A percentile compares a stretch with the other conserved stretches of the same genome.
Evolutionary conservation across 2,329 filamentous ascomycete genomes (phyloP).

Genomic region (Colletotrichum chrysophilum): DNA sequence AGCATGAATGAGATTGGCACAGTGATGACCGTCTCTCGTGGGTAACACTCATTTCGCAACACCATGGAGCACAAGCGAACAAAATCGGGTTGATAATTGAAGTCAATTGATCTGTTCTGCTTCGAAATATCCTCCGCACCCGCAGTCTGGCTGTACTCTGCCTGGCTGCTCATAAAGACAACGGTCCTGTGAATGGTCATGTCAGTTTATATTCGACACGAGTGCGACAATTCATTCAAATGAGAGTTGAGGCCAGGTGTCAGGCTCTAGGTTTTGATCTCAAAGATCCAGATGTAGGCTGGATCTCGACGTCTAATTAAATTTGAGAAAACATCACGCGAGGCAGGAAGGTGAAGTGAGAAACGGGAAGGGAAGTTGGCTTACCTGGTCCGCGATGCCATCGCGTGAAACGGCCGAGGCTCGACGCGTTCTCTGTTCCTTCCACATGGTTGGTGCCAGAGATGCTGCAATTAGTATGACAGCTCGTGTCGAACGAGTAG

Average conservation of each 20-base stretch:
- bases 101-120: not conserved
- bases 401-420: not conserved
- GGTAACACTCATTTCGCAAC: not conserved
- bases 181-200: not conserved
- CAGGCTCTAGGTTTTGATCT: not conserved
- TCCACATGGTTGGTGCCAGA: not conserved
- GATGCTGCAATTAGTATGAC: not conserved
- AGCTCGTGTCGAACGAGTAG: not conserved
- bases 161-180: fast-evolving
- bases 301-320: not conserved
- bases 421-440: not conserved
- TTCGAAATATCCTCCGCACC: not conserved
- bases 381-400: not conserved
- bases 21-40: too few species aligned
- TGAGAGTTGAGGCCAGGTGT: not conserved
- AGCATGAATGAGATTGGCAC: not conserved
- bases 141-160: not conserved
- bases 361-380: not conserved
- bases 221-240: not conserved
- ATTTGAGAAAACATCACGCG: not conserved
- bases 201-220: not conserved
- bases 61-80: not conserved
- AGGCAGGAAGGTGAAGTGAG: not conserved
- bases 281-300: not conserved
- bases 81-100: not conserved